Evolutionary conservation across 768 basidiomycete species (phyloP).

Genomic region (Auricularia sp.): DNA sequence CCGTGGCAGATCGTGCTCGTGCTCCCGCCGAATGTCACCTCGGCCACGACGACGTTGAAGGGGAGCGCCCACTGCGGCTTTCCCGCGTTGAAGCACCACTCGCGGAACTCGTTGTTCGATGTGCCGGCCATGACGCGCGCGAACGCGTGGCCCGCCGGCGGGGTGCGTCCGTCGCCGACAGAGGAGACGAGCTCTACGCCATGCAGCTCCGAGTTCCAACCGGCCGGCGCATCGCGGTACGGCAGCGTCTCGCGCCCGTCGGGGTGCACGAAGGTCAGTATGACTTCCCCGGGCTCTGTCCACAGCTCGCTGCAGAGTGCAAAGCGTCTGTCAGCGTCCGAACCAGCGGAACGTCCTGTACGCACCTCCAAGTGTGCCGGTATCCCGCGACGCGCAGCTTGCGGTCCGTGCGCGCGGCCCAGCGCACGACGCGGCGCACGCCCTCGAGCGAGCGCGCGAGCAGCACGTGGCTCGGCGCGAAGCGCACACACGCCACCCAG

Average conservation of each 20-base stretch:
- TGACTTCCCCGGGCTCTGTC: neutral
- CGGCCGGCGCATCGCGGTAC: conserved; percentile 2
- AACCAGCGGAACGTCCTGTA: no score
- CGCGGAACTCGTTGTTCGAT: conserved; percentile 10
- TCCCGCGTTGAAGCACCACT: conserved; percentile 4
- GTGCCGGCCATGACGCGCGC: conserved; percentile 8
- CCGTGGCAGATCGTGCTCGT: conserved; percentile 10
- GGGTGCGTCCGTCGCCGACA: neutral
- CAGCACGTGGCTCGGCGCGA: conserved; percentile 2
- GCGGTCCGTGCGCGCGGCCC: neutral
- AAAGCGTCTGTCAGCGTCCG: no score
- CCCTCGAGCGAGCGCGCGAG: conserved; percentile 3
- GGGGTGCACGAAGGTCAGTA: conserved; percentile 5
- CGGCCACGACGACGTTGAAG: conserved; percentile 9
- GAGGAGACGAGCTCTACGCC: neutral
- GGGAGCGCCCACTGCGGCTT: conserved; percentile 3
- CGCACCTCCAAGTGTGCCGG: conserved; percentile 7
- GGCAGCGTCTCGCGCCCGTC: conserved; percentile 2
- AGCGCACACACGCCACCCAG: conserved; percentile 3
- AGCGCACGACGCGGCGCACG: neutral
- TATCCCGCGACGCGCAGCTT: conserved; percentile 5
- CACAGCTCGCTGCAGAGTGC: neutral
- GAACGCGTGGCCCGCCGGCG: conserved; percentile 2
- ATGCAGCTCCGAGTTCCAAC: conserved; percentile 5
- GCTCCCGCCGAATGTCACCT: conserved; percentile 10